phyloP scores from a whole-genome alignment of 805 yeast species.

The Lachancea thermotolerans region DNA sequence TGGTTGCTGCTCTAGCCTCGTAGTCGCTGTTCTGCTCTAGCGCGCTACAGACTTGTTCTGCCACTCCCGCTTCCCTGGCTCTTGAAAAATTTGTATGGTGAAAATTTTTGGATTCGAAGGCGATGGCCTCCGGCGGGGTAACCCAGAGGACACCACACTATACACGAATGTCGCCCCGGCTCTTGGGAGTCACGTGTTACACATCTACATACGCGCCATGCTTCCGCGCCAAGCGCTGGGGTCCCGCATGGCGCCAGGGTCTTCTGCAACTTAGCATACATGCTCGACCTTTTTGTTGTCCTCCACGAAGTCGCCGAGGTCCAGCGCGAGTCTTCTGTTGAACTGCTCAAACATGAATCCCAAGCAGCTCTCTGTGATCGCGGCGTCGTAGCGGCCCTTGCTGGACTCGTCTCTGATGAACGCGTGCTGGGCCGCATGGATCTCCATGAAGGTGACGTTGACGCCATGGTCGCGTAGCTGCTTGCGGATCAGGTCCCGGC shows the following conservation, averaged over 20 bases:
- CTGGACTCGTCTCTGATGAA: conserved; percentile 72
- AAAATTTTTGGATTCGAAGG: no score
- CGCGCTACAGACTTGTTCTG: no score
- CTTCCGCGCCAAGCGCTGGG: no score
- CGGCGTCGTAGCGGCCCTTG: conserved; percentile 80
- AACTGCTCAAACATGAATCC: conserved; percentile 66
- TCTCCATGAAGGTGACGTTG: conserved; percentile 63
- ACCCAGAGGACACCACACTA: no score
- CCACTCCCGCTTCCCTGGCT: no score
- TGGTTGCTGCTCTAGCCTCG: conserved; percentile 14
- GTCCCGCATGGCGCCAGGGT: no score
- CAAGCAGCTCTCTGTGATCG: conserved; percentile 58
- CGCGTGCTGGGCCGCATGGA: conserved; percentile 78
- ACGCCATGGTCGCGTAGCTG: conserved; percentile 52
- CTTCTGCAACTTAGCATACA: conserved; percentile 42
- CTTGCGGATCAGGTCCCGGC: conserved; percentile 63
- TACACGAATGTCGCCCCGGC: no score
- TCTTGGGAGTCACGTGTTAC: no score
- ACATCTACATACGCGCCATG: no score
- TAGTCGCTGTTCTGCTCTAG: background rate
- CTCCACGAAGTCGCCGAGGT: conserved; percentile 59
- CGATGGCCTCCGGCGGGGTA: no score
- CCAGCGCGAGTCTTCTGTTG: conserved; percentile 58
- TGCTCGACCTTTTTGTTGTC: conserved; percentile 46
- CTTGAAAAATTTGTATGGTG: no score